phyloP scores from a whole-genome alignment of 2,329 filamentous ascomycete species.

The Claviceps digitariae region DNA sequence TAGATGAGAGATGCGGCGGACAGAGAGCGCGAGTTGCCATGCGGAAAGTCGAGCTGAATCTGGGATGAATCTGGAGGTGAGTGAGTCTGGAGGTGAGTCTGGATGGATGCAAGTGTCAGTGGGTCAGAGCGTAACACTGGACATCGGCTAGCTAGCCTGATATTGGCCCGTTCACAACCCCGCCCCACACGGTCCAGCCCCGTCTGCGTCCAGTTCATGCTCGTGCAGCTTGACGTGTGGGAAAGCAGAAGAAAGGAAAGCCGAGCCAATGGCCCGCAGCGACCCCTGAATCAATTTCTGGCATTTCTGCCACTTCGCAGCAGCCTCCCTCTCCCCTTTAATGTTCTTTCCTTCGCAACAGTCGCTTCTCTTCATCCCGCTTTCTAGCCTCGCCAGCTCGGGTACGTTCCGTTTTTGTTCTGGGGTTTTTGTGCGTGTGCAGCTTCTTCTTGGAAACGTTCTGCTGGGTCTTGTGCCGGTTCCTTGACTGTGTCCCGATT shows the following conservation, averaged over 20 bases:
- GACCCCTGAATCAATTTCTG: neutral
- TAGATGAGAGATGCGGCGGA: too few species aligned
- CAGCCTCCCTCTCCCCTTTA: neutral
- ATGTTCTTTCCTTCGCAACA: neutral
- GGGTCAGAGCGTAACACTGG: neutral
- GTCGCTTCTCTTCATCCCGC: neutral
- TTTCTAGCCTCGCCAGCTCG: constrained; percentile 2
- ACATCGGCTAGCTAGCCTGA: neutral
- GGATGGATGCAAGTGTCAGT: neutral
- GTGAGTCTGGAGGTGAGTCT: neutral
- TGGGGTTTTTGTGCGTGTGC: neutral
- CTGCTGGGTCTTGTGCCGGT: neutral
- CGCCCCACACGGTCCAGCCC: neutral
- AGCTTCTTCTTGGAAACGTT: neutral
- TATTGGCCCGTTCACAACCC: neutral
- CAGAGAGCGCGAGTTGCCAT: too few species aligned
- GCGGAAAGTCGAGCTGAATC: too few species aligned
- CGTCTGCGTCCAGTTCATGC: neutral
- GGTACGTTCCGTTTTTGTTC: neutral
- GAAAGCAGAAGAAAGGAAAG: neutral
- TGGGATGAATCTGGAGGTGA: neutral
- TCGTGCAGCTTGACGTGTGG: neutral
- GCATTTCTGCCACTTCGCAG: neutral
- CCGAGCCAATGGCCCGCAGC: neutral
- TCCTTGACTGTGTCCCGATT: neutral